These are phyloP conservation scores for Thelonectria rubi DNA, from an alignment of 2,329 filamentous ascomycete genomes.

Conservation along the genomic window DNA sequence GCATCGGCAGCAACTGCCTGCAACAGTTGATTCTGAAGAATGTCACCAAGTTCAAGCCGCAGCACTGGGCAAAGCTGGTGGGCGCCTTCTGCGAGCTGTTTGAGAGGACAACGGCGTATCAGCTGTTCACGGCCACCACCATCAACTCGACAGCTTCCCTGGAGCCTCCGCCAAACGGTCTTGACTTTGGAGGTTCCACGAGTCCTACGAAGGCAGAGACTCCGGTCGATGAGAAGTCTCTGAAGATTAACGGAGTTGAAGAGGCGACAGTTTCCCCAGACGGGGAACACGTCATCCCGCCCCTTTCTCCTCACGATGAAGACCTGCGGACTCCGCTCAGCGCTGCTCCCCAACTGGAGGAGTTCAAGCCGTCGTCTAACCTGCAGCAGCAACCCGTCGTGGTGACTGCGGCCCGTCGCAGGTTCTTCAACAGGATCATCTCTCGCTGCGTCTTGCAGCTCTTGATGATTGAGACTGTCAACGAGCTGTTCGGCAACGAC, in stretches of 20 bases:
- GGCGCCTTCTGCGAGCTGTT: slow-evolving; percentile 96
- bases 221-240: slow-evolving; percentile 61
- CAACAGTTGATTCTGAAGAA: slow-evolving; percentile 98
- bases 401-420: slow-evolving; percentile 89
- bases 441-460: slow-evolving; percentile 97
- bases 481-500: slow-evolving; percentile 98
- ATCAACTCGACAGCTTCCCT: slow-evolving; percentile 62
- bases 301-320: slow-evolving; percentile 46
- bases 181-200: slow-evolving; percentile 58
- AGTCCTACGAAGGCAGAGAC: slow-evolving; percentile 52
- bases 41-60: slow-evolving; percentile 85
- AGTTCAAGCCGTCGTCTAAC: slow-evolving; percentile 81
- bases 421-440: slow-evolving; percentile 99
- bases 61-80: slow-evolving; percentile 95
- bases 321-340: slow-evolving; percentile 47
- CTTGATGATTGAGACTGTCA: slow-evolving; percentile 99
- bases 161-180: slow-evolving; percentile 61
- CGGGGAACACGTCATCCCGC: slow-evolving; percentile 45
- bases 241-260: slow-evolving; percentile 67
- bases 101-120: slow-evolving; percentile 90
- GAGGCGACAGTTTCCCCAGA: slow-evolving; percentile 48
- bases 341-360: slow-evolving; percentile 69
- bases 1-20: slow-evolving; percentile 97
- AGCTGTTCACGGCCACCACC: slow-evolving; percentile 87
- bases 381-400: slow-evolving; percentile 89